Conservation (phyloP, 139 green algal genomes). For the Trebouxia sp. region DNA sequence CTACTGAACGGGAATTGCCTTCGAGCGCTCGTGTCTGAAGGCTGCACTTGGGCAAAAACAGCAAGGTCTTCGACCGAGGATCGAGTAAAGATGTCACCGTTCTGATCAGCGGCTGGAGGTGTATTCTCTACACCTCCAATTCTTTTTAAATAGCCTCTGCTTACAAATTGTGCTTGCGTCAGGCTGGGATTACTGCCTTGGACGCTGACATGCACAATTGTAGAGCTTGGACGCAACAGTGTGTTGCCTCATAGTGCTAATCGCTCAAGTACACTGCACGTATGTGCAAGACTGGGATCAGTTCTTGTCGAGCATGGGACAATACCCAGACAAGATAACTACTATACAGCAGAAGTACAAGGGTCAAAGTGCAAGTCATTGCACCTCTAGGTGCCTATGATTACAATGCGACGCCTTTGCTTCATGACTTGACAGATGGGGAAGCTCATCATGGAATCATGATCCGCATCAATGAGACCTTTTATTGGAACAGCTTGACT, state of each 20-base stretch:
- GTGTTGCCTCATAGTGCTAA: background rate
- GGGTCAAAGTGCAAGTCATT: background rate
- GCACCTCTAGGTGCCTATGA: background rate
- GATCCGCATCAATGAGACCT: background rate
- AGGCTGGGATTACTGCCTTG: too few relatives aligned
- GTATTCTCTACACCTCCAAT: too few relatives aligned
- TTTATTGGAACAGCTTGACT: background rate
- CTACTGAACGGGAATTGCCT: slow-evolving; percentile 4
- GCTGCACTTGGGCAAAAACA: too few relatives aligned
- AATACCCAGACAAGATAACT: background rate
- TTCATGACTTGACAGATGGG: background rate
- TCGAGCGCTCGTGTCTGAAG: background rate
- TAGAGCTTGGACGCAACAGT: too few relatives aligned
- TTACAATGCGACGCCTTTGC: slow-evolving; percentile 7
- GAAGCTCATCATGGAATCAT: background rate
- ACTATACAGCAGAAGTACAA: background rate
- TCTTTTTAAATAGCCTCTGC: too few relatives aligned
- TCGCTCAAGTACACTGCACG: background rate
- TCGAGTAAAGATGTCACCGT: too few relatives aligned
- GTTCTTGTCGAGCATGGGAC: background rate
- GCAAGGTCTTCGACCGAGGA: too few relatives aligned
- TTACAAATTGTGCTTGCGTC: too few relatives aligned
- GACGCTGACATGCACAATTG: too few relatives aligned
- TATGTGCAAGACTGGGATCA: background rate
- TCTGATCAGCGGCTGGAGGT: too few relatives aligned